Evolutionary conservation across 768 basidiomycete species (phyloP), one percentile per base, ranked within the genome.

Genomic region (Lanmaoa pseudosensibilis): DNA sequence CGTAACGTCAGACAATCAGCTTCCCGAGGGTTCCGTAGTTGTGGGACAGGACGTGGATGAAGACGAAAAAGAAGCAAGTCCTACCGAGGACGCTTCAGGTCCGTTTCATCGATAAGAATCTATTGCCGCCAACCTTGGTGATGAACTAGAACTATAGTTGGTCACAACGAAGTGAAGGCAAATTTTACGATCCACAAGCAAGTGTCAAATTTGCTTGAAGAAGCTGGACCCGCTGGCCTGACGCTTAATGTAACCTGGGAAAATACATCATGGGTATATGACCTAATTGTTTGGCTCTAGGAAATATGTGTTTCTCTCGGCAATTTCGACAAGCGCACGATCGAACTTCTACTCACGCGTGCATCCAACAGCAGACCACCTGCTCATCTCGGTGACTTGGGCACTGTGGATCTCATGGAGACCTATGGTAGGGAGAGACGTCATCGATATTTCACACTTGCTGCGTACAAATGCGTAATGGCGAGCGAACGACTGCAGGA

Each of bases 391-490:
- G 76, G 77, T 50, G 89, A 94, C 68, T 76, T 90, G 39, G 80
- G 84, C 27, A 81, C 92, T 48, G 80, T 81, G 21, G 82, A 85
- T 37, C 70, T 91, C 30, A 87, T 88, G 80, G 95, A 97, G 73
- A 91, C 84, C 1, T 78, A 80, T 59, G 92, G 92, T 5, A 84
- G 93, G 36, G 92, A 98, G 73, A 86, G 93, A 30, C 87, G 92
- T 23, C 84, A 92, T 68, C 81, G 92, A 59, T 92, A 92, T 67
- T 94, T 84, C 74, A 90, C 91, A 0, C 69, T 88, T 43, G 78
- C 81, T 2, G 83, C 85, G 32, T 96, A 90, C 71, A 80, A 77
- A 32, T 69, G 76, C 32, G 76, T 92, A 33, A 80, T 93, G 46
- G 73, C 76, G 2, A 76, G 78, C 44, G 90, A 94, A 70, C 80